Evolutionary conservation across 2,329 filamentous ascomycete species (phyloP).

Genomic region (Cephalotrichum gorgonifer): DNA sequence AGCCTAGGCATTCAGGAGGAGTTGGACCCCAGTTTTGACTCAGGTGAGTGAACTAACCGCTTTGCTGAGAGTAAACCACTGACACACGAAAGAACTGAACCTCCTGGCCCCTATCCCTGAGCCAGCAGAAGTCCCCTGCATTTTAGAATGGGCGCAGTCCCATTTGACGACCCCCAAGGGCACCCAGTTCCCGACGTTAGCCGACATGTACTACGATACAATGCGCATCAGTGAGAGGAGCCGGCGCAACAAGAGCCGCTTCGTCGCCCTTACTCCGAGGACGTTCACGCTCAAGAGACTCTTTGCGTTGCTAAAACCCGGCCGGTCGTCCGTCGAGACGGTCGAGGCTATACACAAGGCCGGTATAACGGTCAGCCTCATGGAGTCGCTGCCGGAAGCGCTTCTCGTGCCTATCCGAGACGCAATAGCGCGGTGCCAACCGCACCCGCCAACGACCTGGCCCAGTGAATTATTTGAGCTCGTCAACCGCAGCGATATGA

Average conservation of each 20-base stretch:
- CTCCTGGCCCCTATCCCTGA: constrained; percentile 15
- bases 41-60: constrained; percentile 20
- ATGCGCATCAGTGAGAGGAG: constrained; percentile 23
- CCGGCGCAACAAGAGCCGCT: constrained; percentile 25
- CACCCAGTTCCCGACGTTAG: constrained; percentile 28
- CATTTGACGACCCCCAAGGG: constrained; percentile 28
- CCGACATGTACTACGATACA: constrained; percentile 32
- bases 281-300: constrained; percentile 62
- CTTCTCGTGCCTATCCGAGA: constrained; percentile 74
- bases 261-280: constrained; percentile 46
- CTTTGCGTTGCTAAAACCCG: constrained; percentile 45
- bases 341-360: constrained; percentile 66
- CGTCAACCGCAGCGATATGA: constrained; percentile 74
- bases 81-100: constrained; percentile 16
- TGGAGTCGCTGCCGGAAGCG: constrained; percentile 79
- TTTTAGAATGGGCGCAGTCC: constrained; percentile 44
- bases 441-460: constrained; percentile 73
- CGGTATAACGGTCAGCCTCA: constrained; percentile 53
- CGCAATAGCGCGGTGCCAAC: constrained; percentile 73
- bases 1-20: constrained; percentile 43
- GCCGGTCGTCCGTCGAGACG: constrained; percentile 46
- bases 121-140: constrained; percentile 19
- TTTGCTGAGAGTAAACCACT: neutral
- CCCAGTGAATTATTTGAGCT: constrained; percentile 58
- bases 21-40: constrained; percentile 24